Conservation (phyloP, 257 asterid species). For the Ballota nigra region DNA sequence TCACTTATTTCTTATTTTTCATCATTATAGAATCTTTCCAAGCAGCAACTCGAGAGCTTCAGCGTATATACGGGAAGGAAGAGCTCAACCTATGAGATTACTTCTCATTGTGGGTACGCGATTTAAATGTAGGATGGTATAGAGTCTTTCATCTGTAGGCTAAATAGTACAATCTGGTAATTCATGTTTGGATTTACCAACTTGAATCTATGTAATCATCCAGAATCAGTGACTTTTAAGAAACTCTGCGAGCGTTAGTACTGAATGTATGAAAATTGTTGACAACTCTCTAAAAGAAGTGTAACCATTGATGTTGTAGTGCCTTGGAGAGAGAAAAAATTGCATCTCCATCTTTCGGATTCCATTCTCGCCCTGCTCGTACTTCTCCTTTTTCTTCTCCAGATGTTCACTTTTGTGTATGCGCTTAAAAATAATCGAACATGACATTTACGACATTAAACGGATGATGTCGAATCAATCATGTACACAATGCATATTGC, state of each 20-base stretch:
- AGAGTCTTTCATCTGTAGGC: conserved; percentile 25
- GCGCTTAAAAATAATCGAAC: not conserved
- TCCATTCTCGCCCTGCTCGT: not conserved
- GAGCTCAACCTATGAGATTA: conserved; percentile 54
- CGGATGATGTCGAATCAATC: too few species aligned
- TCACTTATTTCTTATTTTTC: conserved; percentile 19
- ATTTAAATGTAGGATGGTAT: conserved; percentile 22
- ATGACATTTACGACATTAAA: too few species aligned
- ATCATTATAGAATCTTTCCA: conserved; percentile 72
- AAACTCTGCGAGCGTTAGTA: not conserved
- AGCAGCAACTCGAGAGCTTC: conserved; percentile 97
- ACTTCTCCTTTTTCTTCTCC: not conserved
- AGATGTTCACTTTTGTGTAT: not conserved
- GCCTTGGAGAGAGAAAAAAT: not conserved
- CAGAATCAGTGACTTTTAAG: not conserved
- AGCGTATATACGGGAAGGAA: conserved; percentile 89
- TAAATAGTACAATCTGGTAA: conserved; percentile 19
- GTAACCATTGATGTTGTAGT: not conserved
- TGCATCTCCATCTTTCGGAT: not conserved
- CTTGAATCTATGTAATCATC: conserved; percentile 13
- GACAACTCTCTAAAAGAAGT: not conserved
- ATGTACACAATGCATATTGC: not conserved
- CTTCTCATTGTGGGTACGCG: not conserved
- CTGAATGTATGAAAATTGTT: not conserved
- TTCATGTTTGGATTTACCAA: conserved; percentile 20